Percentiles rank a stretch among this genome's conserved stretches.
Conservation (phyloP, 176 grass and related monocot species). For the Leersia perrieri region DNA sequence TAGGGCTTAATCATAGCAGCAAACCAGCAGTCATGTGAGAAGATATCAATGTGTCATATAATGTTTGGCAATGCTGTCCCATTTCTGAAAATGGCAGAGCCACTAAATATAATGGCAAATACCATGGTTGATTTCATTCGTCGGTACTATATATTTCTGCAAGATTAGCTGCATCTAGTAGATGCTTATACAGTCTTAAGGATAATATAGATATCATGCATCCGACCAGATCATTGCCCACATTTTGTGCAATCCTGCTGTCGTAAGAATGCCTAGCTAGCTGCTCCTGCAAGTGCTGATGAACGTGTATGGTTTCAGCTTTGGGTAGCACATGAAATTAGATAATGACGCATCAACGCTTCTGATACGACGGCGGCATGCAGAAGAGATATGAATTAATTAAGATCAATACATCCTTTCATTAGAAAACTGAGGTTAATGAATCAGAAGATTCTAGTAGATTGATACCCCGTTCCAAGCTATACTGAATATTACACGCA, state of each 20-base stretch:
- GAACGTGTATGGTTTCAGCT: not conserved
- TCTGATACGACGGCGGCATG: not conserved
- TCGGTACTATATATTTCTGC: not conserved
- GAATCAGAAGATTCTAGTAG: not conserved
- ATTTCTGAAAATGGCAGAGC: not conserved
- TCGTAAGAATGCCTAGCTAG: not conserved
- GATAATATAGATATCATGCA: conserved; percentile 25
- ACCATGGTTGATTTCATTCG: not conserved
- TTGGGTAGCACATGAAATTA: not conserved
- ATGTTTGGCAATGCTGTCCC: not conserved
- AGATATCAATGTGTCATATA: not conserved
- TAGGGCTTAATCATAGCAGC: not conserved
- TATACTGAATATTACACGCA: not conserved
- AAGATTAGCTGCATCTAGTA: not conserved
- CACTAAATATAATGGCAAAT: not conserved
- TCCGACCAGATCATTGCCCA: conserved; percentile 23
- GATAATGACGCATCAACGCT: not conserved
- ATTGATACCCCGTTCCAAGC: not conserved
- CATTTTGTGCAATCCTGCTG: not conserved
- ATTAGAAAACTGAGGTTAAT: not conserved
- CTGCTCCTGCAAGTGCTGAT: not conserved
- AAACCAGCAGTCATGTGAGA: conserved; percentile 9
- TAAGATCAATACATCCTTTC: not conserved
- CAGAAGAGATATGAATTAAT: not conserved
- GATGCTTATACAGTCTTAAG: not conserved